phyloP scores from a whole-genome alignment of 306 rosid genomes.

The Cucumis hystrix region DNA sequence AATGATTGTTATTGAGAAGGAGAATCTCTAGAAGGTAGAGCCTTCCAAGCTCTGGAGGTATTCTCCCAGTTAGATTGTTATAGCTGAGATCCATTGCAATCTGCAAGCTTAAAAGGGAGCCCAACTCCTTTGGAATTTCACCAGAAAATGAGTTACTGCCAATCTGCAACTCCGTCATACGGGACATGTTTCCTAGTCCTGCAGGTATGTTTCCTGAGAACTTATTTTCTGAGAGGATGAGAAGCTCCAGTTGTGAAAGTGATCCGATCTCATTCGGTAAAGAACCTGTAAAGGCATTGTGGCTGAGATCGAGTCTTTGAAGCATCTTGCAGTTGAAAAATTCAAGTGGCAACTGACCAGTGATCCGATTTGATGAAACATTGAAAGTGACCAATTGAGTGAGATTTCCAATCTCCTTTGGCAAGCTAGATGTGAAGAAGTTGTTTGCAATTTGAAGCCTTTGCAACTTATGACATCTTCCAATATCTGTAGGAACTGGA shows the following conservation, averaged over 20 bases:
- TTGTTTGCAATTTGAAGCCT: constrained; percentile 83
- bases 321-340: constrained; percentile 58
- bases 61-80: constrained; percentile 61
- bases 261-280: constrained; percentile 71
- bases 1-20: constrained; percentile 66
- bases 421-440: constrained; percentile 56
- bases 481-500: constrained; percentile 50
- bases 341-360: constrained; percentile 48
- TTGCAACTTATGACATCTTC: constrained; percentile 56
- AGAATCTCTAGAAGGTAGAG: constrained; percentile 59
- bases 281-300: constrained; percentile 40
- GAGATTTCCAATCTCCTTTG: constrained; percentile 72
- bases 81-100: constrained; percentile 83
- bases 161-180: constrained; percentile 75
- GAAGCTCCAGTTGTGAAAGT: constrained; percentile 71
- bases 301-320: constrained; percentile 85
- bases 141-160: constrained; percentile 61
- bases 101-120: constrained; percentile 72
- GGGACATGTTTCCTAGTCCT: constrained; percentile 55
- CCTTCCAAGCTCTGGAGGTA: constrained; percentile 61
- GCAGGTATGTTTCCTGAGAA: constrained; percentile 64
- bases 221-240: constrained; percentile 57
- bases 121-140: constrained; percentile 67
- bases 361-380: constrained; percentile 61
- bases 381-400: constrained; percentile 78